These are phyloP conservation scores for Penicillium verrucosum DNA, from an alignment of 2,329 filamentous ascomycete genomes.

Conservation along the genomic window DNA sequence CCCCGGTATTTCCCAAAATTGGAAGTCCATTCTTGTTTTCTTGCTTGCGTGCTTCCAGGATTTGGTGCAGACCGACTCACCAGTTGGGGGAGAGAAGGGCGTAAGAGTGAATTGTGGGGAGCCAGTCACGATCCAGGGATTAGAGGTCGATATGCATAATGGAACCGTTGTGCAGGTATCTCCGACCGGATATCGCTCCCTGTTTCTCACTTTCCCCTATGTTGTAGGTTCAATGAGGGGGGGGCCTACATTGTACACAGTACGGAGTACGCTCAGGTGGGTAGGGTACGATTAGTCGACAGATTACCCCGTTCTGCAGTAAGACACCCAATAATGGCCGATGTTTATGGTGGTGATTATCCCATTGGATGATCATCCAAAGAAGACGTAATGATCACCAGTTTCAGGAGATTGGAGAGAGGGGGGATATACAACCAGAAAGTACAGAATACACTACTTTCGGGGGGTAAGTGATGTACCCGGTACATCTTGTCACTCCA, in stretches of 20 bases:
- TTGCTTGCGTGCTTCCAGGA: not conserved
- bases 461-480: slow-evolving; percentile 14
- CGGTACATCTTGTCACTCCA: slow-evolving; percentile 13
- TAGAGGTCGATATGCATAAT: slow-evolving; percentile 1
- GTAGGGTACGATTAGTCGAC: not conserved
- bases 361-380: slow-evolving; percentile 3
- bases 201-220: not conserved
- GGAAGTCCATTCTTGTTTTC: not conserved
- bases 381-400: slow-evolving; percentile 10
- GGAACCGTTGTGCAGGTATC: not conserved
- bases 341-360: not conserved
- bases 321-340: slow-evolving; percentile 4
- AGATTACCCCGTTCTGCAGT: not conserved
- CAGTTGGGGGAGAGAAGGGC: not conserved
- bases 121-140: slow-evolving; percentile 6
- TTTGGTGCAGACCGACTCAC: not conserved
- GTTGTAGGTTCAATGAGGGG: not conserved
- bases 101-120: not conserved
- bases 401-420: not conserved
- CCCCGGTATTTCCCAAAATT: not conserved
- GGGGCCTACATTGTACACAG: not conserved
- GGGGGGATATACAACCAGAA: not conserved
- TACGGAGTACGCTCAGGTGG: not conserved
- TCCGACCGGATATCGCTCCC: not conserved
- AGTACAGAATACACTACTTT: not conserved